Base-by-base conservation (phyloP, 2,329 filamentous ascomycete genomes). In the Calcarisporium arbuscula region DNA sequence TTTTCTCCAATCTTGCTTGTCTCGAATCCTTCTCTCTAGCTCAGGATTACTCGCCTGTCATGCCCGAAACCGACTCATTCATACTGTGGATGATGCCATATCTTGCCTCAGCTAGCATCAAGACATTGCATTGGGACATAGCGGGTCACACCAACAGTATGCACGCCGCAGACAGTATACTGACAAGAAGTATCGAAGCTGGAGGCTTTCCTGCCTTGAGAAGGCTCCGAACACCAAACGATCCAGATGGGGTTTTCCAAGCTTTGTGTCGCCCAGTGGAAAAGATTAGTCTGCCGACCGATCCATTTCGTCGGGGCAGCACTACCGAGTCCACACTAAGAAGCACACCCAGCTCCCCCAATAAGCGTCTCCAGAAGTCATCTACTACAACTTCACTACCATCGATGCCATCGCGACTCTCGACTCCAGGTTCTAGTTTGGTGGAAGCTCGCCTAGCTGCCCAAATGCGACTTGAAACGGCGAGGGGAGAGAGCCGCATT, bases 221-320 rank as follows among this genome's bases (percentile, higher is more conserved):
- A 8, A 61, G 52, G 2, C 58, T 88, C 14, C 74, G 83, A 35
- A 67, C 76, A 0, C 84, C 82, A 2, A 76, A 76, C 38, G 84
- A 89, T 44, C 72, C 80, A 2, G 73, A 84, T 5, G 84, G 82
- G 18, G 46, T 74, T 7, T 76, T 88, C 42, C 84, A 89, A 57
- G 60, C 65, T 2, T 67, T 87, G 2, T 89, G 84, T 54, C 71
- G 69, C 28, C 82, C 82, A 1, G 61, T 69, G 5, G 71, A 72
- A 19, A 65, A 67, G 19, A 62, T 74, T 15, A 68, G 77, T 26
- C 59, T 72, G 16, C 64, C 70, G 2, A 58, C 57, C 8, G 72
- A 77, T 41, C 65, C 66, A 16, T 70, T 67, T 49, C 61, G 59
- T 19, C 16, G 14, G 29, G 25, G 19, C 33, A 21, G 21, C 20